Evolutionary conservation across 2,329 filamentous ascomycete genomes (phyloP), one percentile per base, ranked within the genome.

Genomic region (Epichloe aotearoae): DNA sequence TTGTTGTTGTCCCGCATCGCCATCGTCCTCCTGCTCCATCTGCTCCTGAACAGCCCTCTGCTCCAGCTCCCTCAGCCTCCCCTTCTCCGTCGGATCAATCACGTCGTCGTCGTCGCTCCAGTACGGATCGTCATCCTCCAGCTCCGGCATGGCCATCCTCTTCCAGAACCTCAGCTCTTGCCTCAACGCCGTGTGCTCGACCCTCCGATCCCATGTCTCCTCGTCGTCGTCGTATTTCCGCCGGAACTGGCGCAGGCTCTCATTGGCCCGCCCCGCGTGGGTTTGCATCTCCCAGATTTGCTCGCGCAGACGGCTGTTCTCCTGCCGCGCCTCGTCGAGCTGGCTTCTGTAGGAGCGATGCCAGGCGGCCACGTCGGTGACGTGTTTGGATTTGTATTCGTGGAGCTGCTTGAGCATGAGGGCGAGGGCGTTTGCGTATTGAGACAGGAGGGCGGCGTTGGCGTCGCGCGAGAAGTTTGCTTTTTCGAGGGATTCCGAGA

Each of bases 211-310:
- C 69, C 77, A 76, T 19, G 75, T 69, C 38, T 67, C 66, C 55
- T 74, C 70, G 53, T 82, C 72, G 56, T 80, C 77, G 55, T 81
- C 75, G 58, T 79, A 76, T 50, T 68, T 69, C 43, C 72, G 68
- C 48, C 80, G 72, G 56, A 83, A 82, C 38, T 72, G 65, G 39
- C 80, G 76, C 51, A 84, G 66, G 53, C 69, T 64, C 52, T 76
- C 75, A 59, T 82, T 83, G 20, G 79, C 80, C 12, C 67, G 69
- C 45, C 71, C 71, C 23, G 81, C 80, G 56, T 79, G 75, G 40
- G 73, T 72, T 59, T 82, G 77, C 77, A 83, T 82, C 57, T 82
- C 77, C 73, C 79, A 81, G 58, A 84, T 81, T 64, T 83, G 79
- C 58, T 82, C 77, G 49, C 80, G 77, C 48, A 84, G 71, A 2